Evolutionary conservation across 768 basidiomycete genomes (phyloP).

Genomic region (Boletellus sp.): DNA sequence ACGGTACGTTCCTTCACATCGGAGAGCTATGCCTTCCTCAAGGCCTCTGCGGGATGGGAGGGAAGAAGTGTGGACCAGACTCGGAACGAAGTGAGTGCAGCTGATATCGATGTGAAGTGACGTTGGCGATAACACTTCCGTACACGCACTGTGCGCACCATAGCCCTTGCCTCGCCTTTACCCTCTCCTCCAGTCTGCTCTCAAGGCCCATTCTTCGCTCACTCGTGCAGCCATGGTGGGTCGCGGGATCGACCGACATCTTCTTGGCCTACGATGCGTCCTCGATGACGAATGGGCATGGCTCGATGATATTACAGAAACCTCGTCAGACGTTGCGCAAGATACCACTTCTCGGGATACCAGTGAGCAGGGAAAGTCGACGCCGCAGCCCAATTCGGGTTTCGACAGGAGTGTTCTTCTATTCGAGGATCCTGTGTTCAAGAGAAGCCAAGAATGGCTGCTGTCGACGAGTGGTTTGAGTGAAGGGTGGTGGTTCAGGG

Average conservation of each 20-base stretch:
- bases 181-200: constrained; percentile 59
- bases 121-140: not conserved
- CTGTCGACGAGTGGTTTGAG: constrained; percentile 88
- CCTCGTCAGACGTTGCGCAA: not conserved
- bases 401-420: constrained; percentile 33
- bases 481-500: constrained; percentile 80
- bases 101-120: not conserved
- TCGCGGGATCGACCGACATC: constrained; percentile 83
- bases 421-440: constrained; percentile 77
- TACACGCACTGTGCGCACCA: constrained; percentile 2
- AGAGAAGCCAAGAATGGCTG: constrained; percentile 76
- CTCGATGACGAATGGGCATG: constrained; percentile 38
- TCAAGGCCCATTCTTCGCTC: constrained; percentile 64
- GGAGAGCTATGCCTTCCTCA: constrained; percentile 64
- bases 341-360: constrained; percentile 7
- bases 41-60: constrained; percentile 18
- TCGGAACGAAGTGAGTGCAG: constrained; percentile 11
- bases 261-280: constrained; percentile 77
- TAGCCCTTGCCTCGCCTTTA: constrained; percentile 32
- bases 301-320: constrained; percentile 17
- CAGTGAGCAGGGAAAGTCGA: not conserved
- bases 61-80: constrained; percentile 1
- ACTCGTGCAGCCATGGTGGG: constrained; percentile 79
- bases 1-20: constrained; percentile 73
- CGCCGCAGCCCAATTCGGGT: not conserved